Evolutionary conservation across 495 filamentous ascomycete genomes (phyloP).

Genomic region (Annulohypoxylon moriforme): DNA sequence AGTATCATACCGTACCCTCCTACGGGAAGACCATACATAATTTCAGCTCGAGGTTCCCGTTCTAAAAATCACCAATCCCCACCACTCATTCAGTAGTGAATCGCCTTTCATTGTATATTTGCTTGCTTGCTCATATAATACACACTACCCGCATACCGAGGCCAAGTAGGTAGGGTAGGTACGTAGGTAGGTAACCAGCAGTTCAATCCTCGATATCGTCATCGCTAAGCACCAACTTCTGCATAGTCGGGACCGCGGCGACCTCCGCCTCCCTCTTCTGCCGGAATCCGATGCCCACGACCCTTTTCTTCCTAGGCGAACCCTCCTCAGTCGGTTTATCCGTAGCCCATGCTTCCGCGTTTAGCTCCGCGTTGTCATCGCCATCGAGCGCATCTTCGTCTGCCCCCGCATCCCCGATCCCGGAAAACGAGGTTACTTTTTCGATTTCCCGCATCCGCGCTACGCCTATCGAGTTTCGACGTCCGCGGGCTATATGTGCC

Average conservation of each 20-base stretch:
- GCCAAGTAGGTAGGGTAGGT: no score
- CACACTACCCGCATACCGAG: neutral
- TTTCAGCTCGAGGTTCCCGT: no score
- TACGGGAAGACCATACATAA: conserved; percentile 10
- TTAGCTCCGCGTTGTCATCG: conserved; percentile 55
- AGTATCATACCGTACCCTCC: conserved; percentile 8
- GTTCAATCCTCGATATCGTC: conserved; percentile 91
- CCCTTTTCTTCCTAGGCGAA: conserved; percentile 54
- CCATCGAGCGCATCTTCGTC: conserved; percentile 62
- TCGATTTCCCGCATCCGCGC: conserved; percentile 65
- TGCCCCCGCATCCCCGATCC: conserved; percentile 56
- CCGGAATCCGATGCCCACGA: conserved; percentile 42
- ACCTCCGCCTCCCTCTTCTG: conserved; percentile 38
- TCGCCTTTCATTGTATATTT: neutral
- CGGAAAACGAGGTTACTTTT: conserved; percentile 74
- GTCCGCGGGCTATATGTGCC: conserved; percentile 66
- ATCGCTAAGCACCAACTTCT: conserved; percentile 83
- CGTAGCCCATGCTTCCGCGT: conserved; percentile 66
- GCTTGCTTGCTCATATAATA: neutral
- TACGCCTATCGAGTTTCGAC: conserved; percentile 43
- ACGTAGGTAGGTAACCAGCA: no score
- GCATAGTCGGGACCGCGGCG: conserved; percentile 58
- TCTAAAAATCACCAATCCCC: no score
- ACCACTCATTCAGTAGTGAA: neutral
- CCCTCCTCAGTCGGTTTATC: conserved; percentile 63